Percentiles rank a stretch among this genome's conserved stretches.
Evolutionary conservation across 345 rosid species (phyloP).

Genomic region (Citrus mangshanensis): DNA sequence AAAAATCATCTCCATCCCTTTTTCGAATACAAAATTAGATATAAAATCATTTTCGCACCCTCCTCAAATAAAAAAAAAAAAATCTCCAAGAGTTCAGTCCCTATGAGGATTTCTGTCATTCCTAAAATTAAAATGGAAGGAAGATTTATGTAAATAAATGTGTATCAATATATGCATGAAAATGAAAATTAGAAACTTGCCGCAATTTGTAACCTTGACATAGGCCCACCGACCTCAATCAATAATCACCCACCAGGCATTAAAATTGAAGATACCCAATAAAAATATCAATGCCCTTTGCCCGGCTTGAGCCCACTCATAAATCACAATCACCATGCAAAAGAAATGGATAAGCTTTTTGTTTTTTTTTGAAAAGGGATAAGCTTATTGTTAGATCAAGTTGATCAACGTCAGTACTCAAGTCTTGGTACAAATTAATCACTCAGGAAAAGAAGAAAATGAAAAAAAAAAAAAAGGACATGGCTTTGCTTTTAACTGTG

Average conservation of each 20-base stretch:
- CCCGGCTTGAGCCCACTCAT: neutral
- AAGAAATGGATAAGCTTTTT: neutral
- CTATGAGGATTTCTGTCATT: rapidly evolving
- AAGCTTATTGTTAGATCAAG: neutral
- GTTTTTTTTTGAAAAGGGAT: neutral
- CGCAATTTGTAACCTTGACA: too few species aligned
- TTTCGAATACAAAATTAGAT: rapidly evolving
- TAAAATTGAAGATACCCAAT: neutral
- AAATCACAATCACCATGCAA: neutral
- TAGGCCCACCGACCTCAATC: neutral
- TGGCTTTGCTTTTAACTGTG: neutral
- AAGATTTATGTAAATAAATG: too few species aligned
- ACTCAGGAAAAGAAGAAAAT: too few species aligned
- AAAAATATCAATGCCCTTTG: too few species aligned
- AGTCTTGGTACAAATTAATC: neutral
- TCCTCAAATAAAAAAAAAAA: rapidly evolving
- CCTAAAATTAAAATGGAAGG: neutral
- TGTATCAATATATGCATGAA: too few species aligned
- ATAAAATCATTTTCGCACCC: rapidly evolving
- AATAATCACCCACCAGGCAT: neutral
- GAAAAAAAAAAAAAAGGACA: too few species aligned
- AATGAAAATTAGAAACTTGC: too few species aligned
- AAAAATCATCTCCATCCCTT: rapidly evolving
- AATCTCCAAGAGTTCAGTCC: rapidly evolving
- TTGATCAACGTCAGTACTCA: neutral